These are phyloP conservation scores for Areca catechu DNA, from an alignment of 176 grass and related monocot species.

Conservation along the genomic window DNA sequence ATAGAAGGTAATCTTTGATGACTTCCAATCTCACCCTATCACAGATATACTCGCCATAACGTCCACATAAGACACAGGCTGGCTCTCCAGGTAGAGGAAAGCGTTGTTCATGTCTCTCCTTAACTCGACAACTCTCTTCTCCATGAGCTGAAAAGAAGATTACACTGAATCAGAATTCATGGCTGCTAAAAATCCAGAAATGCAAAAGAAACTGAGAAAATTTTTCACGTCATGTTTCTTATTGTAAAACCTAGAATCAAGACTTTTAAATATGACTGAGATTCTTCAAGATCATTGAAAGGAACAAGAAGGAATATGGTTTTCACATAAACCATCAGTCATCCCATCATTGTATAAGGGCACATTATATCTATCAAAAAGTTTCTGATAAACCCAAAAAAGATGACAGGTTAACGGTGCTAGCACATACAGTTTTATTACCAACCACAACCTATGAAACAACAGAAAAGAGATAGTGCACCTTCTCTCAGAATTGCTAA, in stretches of 20 bases:
- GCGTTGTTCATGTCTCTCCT: conserved; percentile 5
- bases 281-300: no score
- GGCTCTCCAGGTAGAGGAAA: conserved; percentile 7
- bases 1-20: background rate
- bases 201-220: background rate
- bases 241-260: background rate
- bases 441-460: no score
- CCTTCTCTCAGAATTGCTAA: no score
- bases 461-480: no score
- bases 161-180: background rate
- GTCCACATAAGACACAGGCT: conserved; percentile 7
- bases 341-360: no score
- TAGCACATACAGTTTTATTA: no score
- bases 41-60: conserved; percentile 9
- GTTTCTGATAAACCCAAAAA: no score
- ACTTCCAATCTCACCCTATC: background rate
- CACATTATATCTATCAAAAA: no score
- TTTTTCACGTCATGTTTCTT: no score
- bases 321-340: no score
- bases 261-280: background rate
- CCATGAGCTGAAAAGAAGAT: background rate
- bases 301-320: no score
- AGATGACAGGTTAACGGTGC: no score
- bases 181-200: background rate
- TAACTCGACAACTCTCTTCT: conserved; percentile 1